Percentiles rank a stretch among this genome's conserved stretches.
phyloP scores from a whole-genome alignment of 305 asterid species.

The Ajuga reptans region DNA sequence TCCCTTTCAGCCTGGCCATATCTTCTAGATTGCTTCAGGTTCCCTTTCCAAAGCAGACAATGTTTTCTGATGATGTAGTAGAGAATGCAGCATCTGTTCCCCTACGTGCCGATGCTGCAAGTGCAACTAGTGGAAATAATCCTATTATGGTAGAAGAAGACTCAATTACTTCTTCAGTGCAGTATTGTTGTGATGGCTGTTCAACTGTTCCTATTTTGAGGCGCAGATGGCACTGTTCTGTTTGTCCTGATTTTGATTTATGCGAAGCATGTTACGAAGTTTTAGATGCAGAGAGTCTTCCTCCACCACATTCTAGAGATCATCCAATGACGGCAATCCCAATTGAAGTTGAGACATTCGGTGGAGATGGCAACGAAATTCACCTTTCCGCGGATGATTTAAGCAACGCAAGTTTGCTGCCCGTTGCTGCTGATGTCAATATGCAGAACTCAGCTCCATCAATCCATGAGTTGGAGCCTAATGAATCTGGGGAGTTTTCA shows the following conservation, averaged over 20 bases:
- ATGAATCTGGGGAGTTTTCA: slow-evolving; percentile 71
- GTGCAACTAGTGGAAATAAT: slow-evolving; percentile 55
- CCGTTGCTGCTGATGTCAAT: slow-evolving; percentile 57
- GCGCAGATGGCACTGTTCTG: slow-evolving; percentile 95
- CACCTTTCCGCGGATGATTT: slow-evolving; percentile 71
- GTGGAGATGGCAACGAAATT: slow-evolving; percentile 83
- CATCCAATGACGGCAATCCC: slow-evolving; percentile 97
- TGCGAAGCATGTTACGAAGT: slow-evolving; percentile 96
- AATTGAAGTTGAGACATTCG: slow-evolving; percentile 78
- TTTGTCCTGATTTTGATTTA: slow-evolving; percentile 98
- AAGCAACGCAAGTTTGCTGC: slow-evolving; percentile 54
- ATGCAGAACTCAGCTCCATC: slow-evolving; percentile 53
- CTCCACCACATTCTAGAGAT: slow-evolving; percentile 94
- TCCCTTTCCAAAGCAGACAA: slow-evolving; percentile 98
- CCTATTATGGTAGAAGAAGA: slow-evolving; percentile 86
- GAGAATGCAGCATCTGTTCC: slow-evolving; percentile 60
- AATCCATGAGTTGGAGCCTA: slow-evolving; percentile 72
- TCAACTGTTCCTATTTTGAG: slow-evolving; percentile 96
- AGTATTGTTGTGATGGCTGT: slow-evolving; percentile 98
- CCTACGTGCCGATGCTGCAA: slow-evolving; percentile 49
- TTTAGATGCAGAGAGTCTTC: slow-evolving; percentile 86
- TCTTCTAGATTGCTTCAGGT: slow-evolving; percentile 98
- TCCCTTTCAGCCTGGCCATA: slow-evolving; percentile 81
- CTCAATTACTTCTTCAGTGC: slow-evolving; percentile 88
- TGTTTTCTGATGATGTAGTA: slow-evolving; percentile 66